phyloP scores from a whole-genome alignment of 2,329 filamentous ascomycete species.

The Diaporthe batatas region DNA sequence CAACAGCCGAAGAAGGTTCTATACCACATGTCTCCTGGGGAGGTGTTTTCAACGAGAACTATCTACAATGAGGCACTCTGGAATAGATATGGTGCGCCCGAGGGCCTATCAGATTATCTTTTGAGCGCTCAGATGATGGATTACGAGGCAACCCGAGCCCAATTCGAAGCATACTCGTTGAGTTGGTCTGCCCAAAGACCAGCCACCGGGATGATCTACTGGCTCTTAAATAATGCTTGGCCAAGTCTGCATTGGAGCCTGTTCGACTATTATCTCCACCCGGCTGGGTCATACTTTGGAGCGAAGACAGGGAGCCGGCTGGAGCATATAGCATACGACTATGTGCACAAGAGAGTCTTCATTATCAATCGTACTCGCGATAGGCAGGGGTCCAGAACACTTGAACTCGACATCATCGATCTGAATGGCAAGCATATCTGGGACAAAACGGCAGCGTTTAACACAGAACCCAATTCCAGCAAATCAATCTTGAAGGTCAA shows the following conservation, averaged over 20 bases:
- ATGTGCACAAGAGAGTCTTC: slow-evolving; percentile 59
- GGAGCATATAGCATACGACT: slow-evolving; percentile 70
- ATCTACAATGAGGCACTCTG: slow-evolving; percentile 71
- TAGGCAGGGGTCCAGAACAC: slow-evolving; percentile 53
- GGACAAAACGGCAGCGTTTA: neutral
- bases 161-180: slow-evolving; percentile 69
- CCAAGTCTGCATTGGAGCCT: slow-evolving; percentile 75
- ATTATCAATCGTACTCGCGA: slow-evolving; percentile 67
- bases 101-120: slow-evolving; percentile 68
- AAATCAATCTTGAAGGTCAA: slow-evolving; percentile 49
- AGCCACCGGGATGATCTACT: slow-evolving; percentile 73
- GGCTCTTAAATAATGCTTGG: slow-evolving; percentile 77
- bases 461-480: slow-evolving; percentile 61
- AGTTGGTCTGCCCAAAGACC: slow-evolving; percentile 64
- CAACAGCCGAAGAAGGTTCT: slow-evolving; percentile 62
- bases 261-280: slow-evolving; percentile 73
- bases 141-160: slow-evolving; percentile 72
- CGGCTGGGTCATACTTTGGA: slow-evolving; percentile 71
- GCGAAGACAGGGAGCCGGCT: slow-evolving; percentile 63
- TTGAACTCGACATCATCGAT: slow-evolving; percentile 65
- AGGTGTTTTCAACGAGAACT: slow-evolving; percentile 67
- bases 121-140: slow-evolving; percentile 72
- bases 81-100: slow-evolving; percentile 65
- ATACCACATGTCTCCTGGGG: slow-evolving; percentile 71
- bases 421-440: slow-evolving; percentile 55